Conservation (phyloP, 148 eudicot species). For the Salicornia ramosissima region DNA sequence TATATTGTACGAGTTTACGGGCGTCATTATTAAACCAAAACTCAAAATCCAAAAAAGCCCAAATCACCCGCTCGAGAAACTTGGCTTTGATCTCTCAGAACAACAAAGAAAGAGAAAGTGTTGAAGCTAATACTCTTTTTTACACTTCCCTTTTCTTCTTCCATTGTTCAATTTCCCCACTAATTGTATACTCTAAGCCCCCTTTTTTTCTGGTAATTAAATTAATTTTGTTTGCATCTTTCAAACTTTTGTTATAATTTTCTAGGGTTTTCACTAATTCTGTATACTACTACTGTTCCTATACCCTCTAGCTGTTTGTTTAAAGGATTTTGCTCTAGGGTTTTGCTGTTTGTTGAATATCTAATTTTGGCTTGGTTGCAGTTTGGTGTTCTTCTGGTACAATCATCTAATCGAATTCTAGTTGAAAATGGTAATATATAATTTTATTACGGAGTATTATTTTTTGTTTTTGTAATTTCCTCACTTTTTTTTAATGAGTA, state of each 20-base stretch:
- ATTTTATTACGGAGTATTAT: no score
- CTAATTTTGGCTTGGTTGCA: neutral
- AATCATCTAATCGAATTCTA: constrained; percentile 9
- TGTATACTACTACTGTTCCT: neutral
- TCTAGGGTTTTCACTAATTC: neutral
- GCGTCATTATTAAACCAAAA: no score
- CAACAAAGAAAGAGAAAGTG: no score
- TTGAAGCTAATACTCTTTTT: no score
- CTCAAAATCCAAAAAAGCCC: no score
- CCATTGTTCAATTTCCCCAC: neutral
- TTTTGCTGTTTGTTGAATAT: neutral
- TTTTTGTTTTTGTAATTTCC: neutral
- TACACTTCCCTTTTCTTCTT: neutral
- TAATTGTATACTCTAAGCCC: neutral
- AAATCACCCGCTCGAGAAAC: no score
- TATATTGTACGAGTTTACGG: no score
- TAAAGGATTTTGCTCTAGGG: neutral
- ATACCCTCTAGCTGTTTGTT: neutral
- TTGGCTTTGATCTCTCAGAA: no score
- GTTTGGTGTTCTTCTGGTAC: neutral
- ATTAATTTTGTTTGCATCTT: neutral
- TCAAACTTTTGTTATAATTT: neutral
- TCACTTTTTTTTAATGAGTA: neutral
- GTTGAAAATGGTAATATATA: constrained; percentile 14
- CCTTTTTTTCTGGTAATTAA: neutral